Evolutionary conservation across 495 filamentous ascomycete genomes (phyloP), one percentile per base, ranked within the genome.

Genomic region (Rostrohypoxylon terebratum): DNA sequence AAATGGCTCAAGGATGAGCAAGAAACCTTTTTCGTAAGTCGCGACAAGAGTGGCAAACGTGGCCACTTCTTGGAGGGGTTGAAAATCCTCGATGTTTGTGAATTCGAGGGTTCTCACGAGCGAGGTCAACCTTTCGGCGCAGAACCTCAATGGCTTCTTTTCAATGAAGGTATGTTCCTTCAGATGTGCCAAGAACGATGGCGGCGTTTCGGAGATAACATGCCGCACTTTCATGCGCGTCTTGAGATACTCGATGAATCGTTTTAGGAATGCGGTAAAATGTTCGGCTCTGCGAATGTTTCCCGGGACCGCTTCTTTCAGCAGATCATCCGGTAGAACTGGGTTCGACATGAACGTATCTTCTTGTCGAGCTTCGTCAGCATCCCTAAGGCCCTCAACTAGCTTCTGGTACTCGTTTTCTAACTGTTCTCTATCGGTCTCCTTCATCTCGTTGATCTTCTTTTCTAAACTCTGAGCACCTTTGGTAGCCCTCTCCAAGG

Each of bases 281-380:
- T 99, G 96, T 78, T 99, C 96, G 20, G 96, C 96, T 78, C 96
- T 87, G 63, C 96, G 87, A 70, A 99, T 99, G 72, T 98, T 99
- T 21, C 96, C 96, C 3, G 96, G 96, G 0, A 99, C 92, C 4
- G 96, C 96, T 81, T 99, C 96, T 81, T 96, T 93, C 4, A 94
- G 83, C 21, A 94, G 82, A 77, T 94, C 93, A 66, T 93, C 92
- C 0, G 92, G 92, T 8, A 95, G 82, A 16, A 90, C 92, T 83
- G 96, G 96, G 78, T 98, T 99, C 23, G 96, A 87, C 90, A 99
- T 98, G 75, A 99, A 98, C 13, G 94, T 90, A 77, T 97, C 95
- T 77, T 99, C 96, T 63, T 97, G 90, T 66, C 93, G 87, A 25
- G 90, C 92, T 78, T 97, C 92, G 58, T 97, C 93, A 28, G 92